Evolutionary conservation across 345 rosid genomes (phyloP).

Genomic region (Gossypium stocksii): DNA sequence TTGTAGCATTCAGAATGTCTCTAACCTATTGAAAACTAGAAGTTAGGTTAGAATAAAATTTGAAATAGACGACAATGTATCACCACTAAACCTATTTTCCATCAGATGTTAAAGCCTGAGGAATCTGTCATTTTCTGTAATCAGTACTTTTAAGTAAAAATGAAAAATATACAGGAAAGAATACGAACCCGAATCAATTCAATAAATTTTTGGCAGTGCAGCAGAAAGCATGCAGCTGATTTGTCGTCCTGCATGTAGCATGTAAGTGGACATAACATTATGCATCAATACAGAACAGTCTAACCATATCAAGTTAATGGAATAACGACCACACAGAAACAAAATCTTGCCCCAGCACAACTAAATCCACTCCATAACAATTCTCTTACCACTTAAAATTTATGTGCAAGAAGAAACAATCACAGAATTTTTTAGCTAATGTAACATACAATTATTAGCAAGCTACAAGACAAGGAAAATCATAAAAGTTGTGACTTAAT

Average conservation of each 20-base stretch:
- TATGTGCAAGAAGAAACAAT: background rate
- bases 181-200: constrained; percentile 80
- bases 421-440: background rate
- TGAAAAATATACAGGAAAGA: constrained; percentile 7
- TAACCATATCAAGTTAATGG: background rate
- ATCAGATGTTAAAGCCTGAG: background rate
- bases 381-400: background rate
- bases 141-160: background rate
- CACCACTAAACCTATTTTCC: background rate
- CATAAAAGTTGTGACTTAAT: background rate
- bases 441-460: background rate
- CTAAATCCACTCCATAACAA: background rate
- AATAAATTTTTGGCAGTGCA: constrained; percentile 84
- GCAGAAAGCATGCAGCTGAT: constrained; percentile 79
- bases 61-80: background rate
- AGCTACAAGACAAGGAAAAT: background rate
- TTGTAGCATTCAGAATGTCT: background rate
- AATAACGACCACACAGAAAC: background rate
- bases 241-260: constrained; percentile 68
- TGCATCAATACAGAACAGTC: background rate
- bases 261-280: constrained; percentile 13
- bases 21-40: background rate
- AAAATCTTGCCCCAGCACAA: background rate
- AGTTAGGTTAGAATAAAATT: background rate
- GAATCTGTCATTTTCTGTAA: background rate